phyloP scores from a whole-genome alignment of 1,139 yeast genomes.

The Debaryomyces sp. region DNA sequence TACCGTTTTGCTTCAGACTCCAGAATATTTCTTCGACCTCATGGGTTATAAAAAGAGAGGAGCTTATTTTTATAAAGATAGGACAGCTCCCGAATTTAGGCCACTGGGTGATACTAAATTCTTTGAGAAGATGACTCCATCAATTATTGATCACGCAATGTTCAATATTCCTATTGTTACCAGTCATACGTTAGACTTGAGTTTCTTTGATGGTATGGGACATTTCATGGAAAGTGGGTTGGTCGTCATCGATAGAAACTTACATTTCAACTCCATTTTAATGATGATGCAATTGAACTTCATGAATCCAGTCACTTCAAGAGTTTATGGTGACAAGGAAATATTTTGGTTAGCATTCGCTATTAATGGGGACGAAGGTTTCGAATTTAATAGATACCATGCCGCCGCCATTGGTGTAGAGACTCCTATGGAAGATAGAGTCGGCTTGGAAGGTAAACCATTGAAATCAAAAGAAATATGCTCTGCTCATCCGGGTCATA shows the following conservation, averaged over 20 bases:
- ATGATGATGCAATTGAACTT: slow-evolving; percentile 34
- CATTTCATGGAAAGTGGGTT: slow-evolving; percentile 40
- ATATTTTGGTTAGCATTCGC: slow-evolving; percentile 39
- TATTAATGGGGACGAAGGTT: slow-evolving; percentile 36
- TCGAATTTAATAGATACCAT: slow-evolving; percentile 26
- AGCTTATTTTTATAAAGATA: slow-evolving; percentile 35
- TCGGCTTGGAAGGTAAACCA: slow-evolving; percentile 21
- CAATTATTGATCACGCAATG: slow-evolving; percentile 29
- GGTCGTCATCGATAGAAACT: slow-evolving; percentile 26
- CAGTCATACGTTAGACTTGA: slow-evolving; percentile 21
- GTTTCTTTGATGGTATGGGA: slow-evolving; percentile 32
- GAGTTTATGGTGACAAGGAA: slow-evolving; percentile 40
- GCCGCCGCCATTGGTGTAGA: slow-evolving; percentile 36
- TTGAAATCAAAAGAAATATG: slow-evolving; percentile 36
- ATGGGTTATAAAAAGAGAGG: slow-evolving; percentile 29
- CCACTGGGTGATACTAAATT: slow-evolving; percentile 25
- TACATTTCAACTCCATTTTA: slow-evolving; percentile 32
- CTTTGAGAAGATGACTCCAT: slow-evolving; percentile 32
- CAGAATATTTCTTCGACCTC: slow-evolving; percentile 32
- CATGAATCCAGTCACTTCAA: slow-evolving; percentile 23
- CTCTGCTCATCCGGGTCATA: slow-evolving; percentile 50
- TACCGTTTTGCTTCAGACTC: slow-evolving; percentile 32
- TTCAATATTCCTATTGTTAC: slow-evolving; percentile 36
- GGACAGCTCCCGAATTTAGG: slow-evolving; percentile 32
- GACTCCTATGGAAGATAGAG: slow-evolving; percentile 26